Base-by-base conservation (phyloP, 495 filamentous ascomycete genomes). In the Beverwykella pulmonaria region DNA sequence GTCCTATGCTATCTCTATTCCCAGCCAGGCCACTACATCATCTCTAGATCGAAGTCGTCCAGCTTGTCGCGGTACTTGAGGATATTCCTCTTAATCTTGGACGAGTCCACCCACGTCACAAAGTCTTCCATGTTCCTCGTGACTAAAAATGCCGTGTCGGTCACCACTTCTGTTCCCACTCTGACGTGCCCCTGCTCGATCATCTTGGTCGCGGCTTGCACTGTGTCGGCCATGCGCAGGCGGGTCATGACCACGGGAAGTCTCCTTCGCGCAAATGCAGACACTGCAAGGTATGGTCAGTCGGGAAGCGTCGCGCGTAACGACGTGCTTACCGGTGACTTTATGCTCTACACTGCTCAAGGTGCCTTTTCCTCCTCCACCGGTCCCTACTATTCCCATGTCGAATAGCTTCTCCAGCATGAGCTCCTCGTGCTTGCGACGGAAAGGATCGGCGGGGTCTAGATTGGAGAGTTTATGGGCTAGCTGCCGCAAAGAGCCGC, bases 141-240 rank as follows among this genome's bases (percentile, higher is more conserved):
- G 17, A 92, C 88, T 53, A 92, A 77, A 70, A 85, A 91, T 0
- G 88, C 88, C 10, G 93, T 87, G 76, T 98, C 94, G 17, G 87
- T 93, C 23, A 98, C 84, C 23, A 94, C 89, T 69, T 98, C 93
- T 0, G 91, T 89, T 3, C 94, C 95, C 4, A 98, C 92, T 27
- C 94, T 83, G 1, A 98, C 92, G 78, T 98, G 95, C 1, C 94
- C 94, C 70, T 97, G 93, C 77, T 98, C 93, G 61, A 98, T 88
- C 70, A 96, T 89, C 70, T 90, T 92, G 7, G 87, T 86, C 8
- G 93, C 86, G 49, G 87, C 87, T 70, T 88, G 87, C 20, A 97
- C 88, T 53, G 84, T 93, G 78, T 95, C 90, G 30, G 91, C 90
- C 92, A 98, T 97, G 49, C 90, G 82, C 70, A 92, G 78, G 63